Conservation (phyloP, 805 yeast genomes). For the Teunomyces stri region DNA sequence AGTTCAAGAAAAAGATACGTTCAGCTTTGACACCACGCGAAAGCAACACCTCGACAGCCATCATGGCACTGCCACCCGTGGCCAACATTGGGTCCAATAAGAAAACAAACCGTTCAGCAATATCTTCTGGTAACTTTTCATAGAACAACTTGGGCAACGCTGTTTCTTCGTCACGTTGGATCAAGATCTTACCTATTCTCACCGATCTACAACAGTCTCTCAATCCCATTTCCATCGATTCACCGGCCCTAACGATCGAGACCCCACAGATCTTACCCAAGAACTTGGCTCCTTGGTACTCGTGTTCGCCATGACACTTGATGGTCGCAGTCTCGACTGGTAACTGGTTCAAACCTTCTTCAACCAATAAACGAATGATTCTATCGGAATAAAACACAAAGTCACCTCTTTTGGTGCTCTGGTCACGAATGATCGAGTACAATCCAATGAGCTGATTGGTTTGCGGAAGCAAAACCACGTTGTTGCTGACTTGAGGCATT, state of each 20-base stretch:
- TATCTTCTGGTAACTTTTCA: slow-evolving; percentile 92
- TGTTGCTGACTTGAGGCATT: slow-evolving; percentile 28
- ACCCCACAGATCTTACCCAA: slow-evolving; percentile 97
- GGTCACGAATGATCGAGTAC: slow-evolving; percentile 87
- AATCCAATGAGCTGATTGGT: slow-evolving; percentile 87
- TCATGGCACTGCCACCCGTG: slow-evolving; percentile 96
- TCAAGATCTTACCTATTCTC: slow-evolving; percentile 91
- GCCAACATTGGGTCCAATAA: slow-evolving; percentile 97
- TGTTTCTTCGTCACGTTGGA: slow-evolving; percentile 98
- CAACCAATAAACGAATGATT: slow-evolving; percentile 89
- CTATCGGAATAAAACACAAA: slow-evolving; percentile 95
- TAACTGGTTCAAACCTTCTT: slow-evolving; percentile 89
- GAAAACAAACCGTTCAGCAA: slow-evolving; percentile 82
- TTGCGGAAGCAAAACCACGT: slow-evolving; percentile 74
- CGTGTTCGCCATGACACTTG: slow-evolving; percentile 72
- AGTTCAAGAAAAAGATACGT: slow-evolving; percentile 84
- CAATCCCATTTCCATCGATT: slow-evolving; percentile 97
- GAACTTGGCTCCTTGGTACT: slow-evolving; percentile 74
- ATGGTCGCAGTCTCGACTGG: slow-evolving; percentile 76
- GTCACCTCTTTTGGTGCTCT: slow-evolving; percentile 78
- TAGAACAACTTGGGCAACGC: slow-evolving; percentile 89
- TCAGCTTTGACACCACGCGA: slow-evolving; percentile 85
- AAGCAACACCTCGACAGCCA: slow-evolving; percentile 91
- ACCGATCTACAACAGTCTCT: slow-evolving; percentile 97
- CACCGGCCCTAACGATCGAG: slow-evolving; percentile 97